Evolutionary conservation across 2,329 filamentous ascomycete species (phyloP), one percentile per base, ranked within the genome.

Genomic region (Fusarium foetens): DNA sequence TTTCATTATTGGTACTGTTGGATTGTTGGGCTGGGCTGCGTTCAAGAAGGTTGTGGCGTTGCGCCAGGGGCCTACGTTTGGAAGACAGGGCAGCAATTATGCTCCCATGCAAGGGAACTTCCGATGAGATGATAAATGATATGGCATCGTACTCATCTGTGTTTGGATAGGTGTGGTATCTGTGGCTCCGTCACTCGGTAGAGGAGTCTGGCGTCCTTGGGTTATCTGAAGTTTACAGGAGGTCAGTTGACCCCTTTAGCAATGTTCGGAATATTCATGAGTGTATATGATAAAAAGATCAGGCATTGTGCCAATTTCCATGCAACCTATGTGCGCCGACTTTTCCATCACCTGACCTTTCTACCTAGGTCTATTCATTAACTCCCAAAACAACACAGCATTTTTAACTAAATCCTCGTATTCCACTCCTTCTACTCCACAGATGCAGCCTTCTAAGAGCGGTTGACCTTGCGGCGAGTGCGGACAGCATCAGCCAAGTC

Each of bases 401-500:
- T 55, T 61, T 66, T 59, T 57, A 72, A 67, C 59, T 48, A 48
- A 31, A 55, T 58, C 29, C 41, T 43, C 43, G 39, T n/a, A 49
- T 59, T 58, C 38, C 49, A 39, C 54, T 16, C 31, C 25, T 68
- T 41, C 39, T 76, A 52, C 74, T 73, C 75, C 55, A 31, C 45
- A 61, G 19, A 25, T 78, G 78, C 58, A 41, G 78, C 52, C 78
- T 71, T 12, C 79, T 76, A 60, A 81, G 74, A 63, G 52, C 62
- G 81, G 75, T 84, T 86, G 45, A 84, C 63, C 76, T 89, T 85
- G 77, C 96, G 90, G 76, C 95, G 90, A 71, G 89, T 88, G 57
- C 93, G 89, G 58, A 98, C 92, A 39, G 94, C 93, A n/a, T 90
- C 90, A 10, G 96, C 95, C 35, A 98, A 88, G 76, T 95, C 89